Evolutionary conservation across 495 filamentous ascomycete species (phyloP), one percentile per base, ranked within the genome.

Genomic region (Penicillium argentinense): DNA sequence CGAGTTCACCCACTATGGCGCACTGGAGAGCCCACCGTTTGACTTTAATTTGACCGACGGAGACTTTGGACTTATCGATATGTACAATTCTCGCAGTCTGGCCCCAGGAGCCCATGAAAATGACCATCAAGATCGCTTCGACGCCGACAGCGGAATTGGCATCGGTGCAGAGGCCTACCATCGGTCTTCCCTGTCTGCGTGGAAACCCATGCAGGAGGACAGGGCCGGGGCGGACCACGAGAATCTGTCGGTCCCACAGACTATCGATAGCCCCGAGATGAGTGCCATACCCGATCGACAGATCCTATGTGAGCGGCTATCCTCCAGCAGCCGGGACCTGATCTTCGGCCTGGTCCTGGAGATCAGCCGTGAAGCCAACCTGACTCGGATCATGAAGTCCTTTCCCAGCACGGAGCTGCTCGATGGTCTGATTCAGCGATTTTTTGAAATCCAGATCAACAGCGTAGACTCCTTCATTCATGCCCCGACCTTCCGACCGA

Each of bases 361-460:
- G 49, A 75, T 69, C 0, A 76, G 72, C 53, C 69, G 74, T 22
- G 63, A 72, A 36, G 57, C 59, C 44, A 77, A 66, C 33, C 42
- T 75, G 41, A 62, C 59, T 9, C 68, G 72, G 2, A 76, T 81
- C 5, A 73, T 81, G 22, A 74, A 77, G 25, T 79, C 79, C 0
- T 85, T 87, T 51, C 83, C 83, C 0, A 78, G 79, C 3, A 70
- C 73, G 0, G 77, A 81, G 26, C 51, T 82, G 2, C 66, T 86
- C 32, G 80, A 85, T 51, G 76, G 68, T 11, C 64, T 85, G 39
- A 77, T 85, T 11, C 81, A 86, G 39, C 71, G 76, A 36, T 86
- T 79, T 28, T 69, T 87, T 9, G 73, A 72, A 1, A 66, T 71
- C 0, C 79, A 83, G 12, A 57, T 58, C 0, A 70, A 69, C 13